These are phyloP conservation scores for Xanthoconium separans DNA, from an alignment of 1,284 basidiomycete species.

Conservation along the genomic window DNA sequence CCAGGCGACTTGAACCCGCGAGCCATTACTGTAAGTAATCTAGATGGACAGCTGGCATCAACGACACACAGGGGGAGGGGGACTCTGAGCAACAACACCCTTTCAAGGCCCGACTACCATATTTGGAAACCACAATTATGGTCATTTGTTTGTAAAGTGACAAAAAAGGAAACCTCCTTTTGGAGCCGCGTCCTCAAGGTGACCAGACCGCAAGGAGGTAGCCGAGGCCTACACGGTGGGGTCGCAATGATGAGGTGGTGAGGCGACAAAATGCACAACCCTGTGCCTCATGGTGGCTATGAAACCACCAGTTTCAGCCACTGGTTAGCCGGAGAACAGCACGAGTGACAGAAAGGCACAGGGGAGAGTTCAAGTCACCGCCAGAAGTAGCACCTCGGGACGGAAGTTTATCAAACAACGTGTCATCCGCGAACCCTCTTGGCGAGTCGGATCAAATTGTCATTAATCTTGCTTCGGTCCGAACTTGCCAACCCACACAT, in stretches of 20 bases:
- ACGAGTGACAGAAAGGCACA: not conserved
- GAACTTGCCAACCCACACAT: not conserved
- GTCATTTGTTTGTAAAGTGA: constrained; percentile 11
- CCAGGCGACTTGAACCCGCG: constrained; percentile 38
- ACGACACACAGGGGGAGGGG: constrained; percentile 21
- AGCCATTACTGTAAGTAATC: constrained; percentile 28
- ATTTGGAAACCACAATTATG: constrained; percentile 20
- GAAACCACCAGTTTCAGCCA: too few species aligned
- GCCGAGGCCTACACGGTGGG: not conserved
- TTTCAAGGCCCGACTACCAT: constrained; percentile 9
- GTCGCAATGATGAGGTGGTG: too few species aligned
- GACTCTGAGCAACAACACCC: constrained; percentile 8
- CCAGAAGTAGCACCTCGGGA: not conserved
- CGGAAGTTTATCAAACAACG: not conserved
- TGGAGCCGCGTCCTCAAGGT: not conserved
- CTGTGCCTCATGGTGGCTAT: too few species aligned
- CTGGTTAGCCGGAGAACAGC: too few species aligned
- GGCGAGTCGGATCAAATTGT: constrained; percentile 7
- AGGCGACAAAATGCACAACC: too few species aligned
- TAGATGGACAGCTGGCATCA: not conserved
- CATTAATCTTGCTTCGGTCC: not conserved
- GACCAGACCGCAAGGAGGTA: too few species aligned
- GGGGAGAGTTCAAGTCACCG: not conserved
- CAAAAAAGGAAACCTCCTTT: constrained; percentile 17
- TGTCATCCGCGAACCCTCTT: not conserved